Conservation (phyloP, 1,139 yeast species). For the Geotrichum macrosporum region DNA sequence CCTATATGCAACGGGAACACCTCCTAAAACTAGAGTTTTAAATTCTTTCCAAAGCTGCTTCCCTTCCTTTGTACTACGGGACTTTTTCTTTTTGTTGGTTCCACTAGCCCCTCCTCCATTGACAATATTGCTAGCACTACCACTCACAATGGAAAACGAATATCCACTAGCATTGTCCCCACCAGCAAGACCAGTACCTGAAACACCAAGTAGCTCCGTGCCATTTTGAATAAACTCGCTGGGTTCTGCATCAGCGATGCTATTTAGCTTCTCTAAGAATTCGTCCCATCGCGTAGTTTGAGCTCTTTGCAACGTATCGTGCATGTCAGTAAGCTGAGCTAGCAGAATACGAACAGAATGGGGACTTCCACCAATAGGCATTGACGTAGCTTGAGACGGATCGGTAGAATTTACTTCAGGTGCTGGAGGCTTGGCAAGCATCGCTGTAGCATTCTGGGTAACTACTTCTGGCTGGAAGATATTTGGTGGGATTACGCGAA, state of each 20-base stretch:
- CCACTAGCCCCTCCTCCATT: background rate
- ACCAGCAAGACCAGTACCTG: constrained; percentile 35
- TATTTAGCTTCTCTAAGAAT: constrained; percentile 33
- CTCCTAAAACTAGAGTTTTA: constrained; percentile 41
- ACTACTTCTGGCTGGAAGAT: constrained; percentile 16
- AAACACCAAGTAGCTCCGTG: constrained; percentile 42
- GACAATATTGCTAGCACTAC: constrained; percentile 1
- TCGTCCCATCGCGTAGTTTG: constrained; percentile 39
- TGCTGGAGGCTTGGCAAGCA: constrained; percentile 3
- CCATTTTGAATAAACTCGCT: constrained; percentile 30
- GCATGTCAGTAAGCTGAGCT: constrained; percentile 36
- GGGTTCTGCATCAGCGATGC: constrained; percentile 18
- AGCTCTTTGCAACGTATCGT: constrained; percentile 34
- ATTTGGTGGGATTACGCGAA: constrained; percentile 8
- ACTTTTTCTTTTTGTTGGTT: constrained; percentile 22
- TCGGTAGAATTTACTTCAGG: constrained; percentile 4
- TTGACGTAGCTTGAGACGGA: no score
- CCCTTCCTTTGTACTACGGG: constrained; percentile 23
- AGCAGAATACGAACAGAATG: constrained; percentile 36
- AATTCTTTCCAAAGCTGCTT: constrained; percentile 37
- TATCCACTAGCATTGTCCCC: constrained; percentile 11
- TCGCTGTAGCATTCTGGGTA: constrained; percentile 17
- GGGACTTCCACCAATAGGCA: constrained; percentile 8
- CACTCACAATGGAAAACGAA: constrained; percentile 8
- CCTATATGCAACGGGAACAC: constrained; percentile 50